Conservation (phyloP, 2,329 filamentous ascomycete species). For the Ophiostoma pallidulum region DNA sequence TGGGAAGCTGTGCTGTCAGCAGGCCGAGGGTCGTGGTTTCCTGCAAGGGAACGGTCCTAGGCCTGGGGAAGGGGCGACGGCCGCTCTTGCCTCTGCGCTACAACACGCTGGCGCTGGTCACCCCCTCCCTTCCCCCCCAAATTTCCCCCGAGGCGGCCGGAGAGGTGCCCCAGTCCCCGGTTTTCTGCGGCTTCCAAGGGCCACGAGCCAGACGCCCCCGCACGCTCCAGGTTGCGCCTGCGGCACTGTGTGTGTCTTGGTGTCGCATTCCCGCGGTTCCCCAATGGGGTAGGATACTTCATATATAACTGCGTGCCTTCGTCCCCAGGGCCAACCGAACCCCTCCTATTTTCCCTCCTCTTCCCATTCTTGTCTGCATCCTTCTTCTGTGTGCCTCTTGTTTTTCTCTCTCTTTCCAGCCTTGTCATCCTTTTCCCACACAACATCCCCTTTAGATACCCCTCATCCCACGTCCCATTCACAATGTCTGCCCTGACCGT, state of each 20-base stretch:
- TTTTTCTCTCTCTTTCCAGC: neutral
- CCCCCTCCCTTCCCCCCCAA: conserved; percentile 8
- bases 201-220: neutral
- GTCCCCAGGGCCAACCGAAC: neutral
- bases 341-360: neutral
- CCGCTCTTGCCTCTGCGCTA: too few relatives aligned
- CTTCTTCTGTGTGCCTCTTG: neutral
- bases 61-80: conserved; percentile 1
- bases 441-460: neutral
- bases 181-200: conserved; percentile 8
- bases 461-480: conserved; percentile 1
- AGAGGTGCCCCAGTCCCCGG: conserved; percentile 3
- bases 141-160: conserved; percentile 11
- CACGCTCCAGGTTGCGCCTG: neutral
- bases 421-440: neutral
- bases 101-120: neutral
- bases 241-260: too few relatives aligned
- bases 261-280: too few relatives aligned
- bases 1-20: too few relatives aligned
- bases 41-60: too few relatives aligned
- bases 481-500: conserved; percentile 29
- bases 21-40: too few relatives aligned
- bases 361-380: neutral
- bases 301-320: conserved; percentile 2
- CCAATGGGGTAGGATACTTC: neutral